Conservation (phyloP, 2,329 filamentous ascomycete genomes). For the Chaetomium globosum region DNA sequence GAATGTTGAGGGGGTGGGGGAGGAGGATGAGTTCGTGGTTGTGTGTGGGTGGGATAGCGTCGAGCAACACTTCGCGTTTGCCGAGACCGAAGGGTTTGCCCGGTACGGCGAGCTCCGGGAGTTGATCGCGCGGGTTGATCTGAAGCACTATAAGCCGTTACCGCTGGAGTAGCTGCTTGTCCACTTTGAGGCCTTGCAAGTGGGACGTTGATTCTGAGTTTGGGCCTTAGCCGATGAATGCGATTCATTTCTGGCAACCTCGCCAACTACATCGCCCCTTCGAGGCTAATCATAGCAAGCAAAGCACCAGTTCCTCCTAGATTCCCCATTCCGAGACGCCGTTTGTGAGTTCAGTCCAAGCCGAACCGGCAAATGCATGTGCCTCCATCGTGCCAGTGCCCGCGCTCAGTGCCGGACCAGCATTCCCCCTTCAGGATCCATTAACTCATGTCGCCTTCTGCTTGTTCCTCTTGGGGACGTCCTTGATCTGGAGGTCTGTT, state of each 20-base stretch:
- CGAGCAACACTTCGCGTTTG: constrained; percentile 42
- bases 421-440: constrained; percentile 25
- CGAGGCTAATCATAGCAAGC: constrained; percentile 32
- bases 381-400: constrained; percentile 36
- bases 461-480: constrained; percentile 53
- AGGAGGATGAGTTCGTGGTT: constrained; percentile 47
- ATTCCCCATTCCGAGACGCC: constrained; percentile 54
- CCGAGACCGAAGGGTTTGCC: constrained; percentile 34
- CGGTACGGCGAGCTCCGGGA: constrained; percentile 36
- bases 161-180: constrained; percentile 31
- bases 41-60: constrained; percentile 46
- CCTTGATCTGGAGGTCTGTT: constrained; percentile 56
- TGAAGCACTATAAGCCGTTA: constrained; percentile 42
- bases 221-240: constrained; percentile 33
- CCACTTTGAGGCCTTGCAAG: not conserved
- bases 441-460: constrained; percentile 32
- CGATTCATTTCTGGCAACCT: constrained; percentile 33
- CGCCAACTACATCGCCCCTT: constrained; percentile 39
- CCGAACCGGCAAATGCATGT: constrained; percentile 39
- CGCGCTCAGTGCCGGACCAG: constrained; percentile 23
- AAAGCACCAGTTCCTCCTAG: constrained; percentile 48
- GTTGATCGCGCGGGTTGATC: constrained; percentile 35
- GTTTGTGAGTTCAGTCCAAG: constrained; percentile 44
- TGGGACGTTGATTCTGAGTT: constrained; percentile 17
- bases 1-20: constrained; percentile 42